These are phyloP conservation scores for Jamesozyma hellenica DNA, from an alignment of 805 yeast genomes.

Conservation along the genomic window DNA sequence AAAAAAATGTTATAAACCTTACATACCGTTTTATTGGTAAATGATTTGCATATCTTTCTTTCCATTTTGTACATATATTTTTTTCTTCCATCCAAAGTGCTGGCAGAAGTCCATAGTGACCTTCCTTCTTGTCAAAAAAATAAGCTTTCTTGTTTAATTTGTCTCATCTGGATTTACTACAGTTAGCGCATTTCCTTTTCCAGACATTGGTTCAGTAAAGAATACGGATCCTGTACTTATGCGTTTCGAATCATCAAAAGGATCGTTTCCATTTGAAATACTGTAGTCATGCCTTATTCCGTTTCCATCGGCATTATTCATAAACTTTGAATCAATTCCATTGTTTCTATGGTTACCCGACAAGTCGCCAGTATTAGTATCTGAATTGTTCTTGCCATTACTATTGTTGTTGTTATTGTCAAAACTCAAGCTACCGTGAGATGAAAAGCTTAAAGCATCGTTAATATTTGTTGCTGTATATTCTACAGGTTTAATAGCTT, in stretches of 20 bases:
- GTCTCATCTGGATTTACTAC: conserved; percentile 79
- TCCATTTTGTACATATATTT: too few species aligned
- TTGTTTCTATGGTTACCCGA: background rate
- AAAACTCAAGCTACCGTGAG: conserved; percentile 4
- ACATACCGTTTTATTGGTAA: too few species aligned
- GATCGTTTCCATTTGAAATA: conserved; percentile 36
- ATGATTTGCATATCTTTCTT: too few species aligned
- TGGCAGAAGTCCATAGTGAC: too few species aligned
- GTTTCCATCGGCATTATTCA: conserved; percentile 16
- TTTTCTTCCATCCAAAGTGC: too few species aligned
- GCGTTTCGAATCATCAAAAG: conserved; percentile 72
- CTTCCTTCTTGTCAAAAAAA: too few species aligned
- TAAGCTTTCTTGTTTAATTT: too few species aligned
- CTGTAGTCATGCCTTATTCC: too few species aligned
- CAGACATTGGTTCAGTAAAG: conserved; percentile 72
- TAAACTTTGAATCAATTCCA: background rate
- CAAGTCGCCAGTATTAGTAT: background rate
- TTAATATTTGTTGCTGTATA: conserved; percentile 8
- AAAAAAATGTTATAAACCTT: too few species aligned
- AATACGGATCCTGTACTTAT: conserved; percentile 80
- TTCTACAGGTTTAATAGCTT: conserved; percentile 42
- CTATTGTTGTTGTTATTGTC: conserved; percentile 5
- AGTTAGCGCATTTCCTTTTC: conserved; percentile 51
- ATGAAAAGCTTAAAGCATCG: conserved; percentile 4
- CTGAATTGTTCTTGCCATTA: background rate